A percentile compares a stretch with the other conserved stretches of the same genome.
These are phyloP conservation scores for Fimicolochytrium jonesii DNA, from an alignment of 192 early-diverging fungal genomes.

Conservation along the genomic window DNA sequence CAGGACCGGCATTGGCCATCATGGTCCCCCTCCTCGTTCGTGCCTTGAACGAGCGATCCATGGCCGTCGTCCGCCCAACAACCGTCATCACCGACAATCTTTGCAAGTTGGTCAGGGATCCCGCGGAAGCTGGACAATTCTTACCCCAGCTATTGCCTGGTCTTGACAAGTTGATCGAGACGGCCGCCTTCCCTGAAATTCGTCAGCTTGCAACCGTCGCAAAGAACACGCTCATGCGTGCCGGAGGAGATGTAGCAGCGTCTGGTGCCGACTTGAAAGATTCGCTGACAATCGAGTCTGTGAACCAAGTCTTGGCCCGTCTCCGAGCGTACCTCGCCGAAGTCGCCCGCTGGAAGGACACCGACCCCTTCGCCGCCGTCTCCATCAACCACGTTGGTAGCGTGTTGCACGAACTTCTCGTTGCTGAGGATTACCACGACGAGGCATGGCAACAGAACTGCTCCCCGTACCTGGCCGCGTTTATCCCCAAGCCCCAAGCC, in stretches of 20 bases:
- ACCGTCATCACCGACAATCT: conserved; percentile 80
- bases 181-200: conserved; percentile 69
- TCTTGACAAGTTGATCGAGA: conserved; percentile 67
- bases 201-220: conserved; percentile 54
- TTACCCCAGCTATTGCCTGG: conserved; percentile 72
- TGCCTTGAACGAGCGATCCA: conserved; percentile 59
- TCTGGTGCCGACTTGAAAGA: conserved; percentile 12
- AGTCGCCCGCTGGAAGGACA: conserved; percentile 20
- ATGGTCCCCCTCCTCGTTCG: conserved; percentile 60
- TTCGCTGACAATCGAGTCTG: not conserved
- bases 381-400: conserved; percentile 22
- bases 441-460: conserved; percentile 34
- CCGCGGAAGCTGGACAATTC: conserved; percentile 71
- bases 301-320: conserved; percentile 14
- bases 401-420: conserved; percentile 16
- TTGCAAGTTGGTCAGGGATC: conserved; percentile 75
- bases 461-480: conserved; percentile 29
- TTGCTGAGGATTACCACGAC: conserved; percentile 14
- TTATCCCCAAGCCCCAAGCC: conserved; percentile 20
- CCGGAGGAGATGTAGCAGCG: too few species aligned
- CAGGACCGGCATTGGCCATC: conserved; percentile 68
- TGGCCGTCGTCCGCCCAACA: conserved; percentile 61
- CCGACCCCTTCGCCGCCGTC: conserved; percentile 29
- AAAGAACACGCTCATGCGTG: conserved; percentile 53
- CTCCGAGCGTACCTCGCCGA: conserved; percentile 12